Base-by-base conservation (phyloP, 768 basidiomycete genomes). In the Boletus vinaceobasis region DNA sequence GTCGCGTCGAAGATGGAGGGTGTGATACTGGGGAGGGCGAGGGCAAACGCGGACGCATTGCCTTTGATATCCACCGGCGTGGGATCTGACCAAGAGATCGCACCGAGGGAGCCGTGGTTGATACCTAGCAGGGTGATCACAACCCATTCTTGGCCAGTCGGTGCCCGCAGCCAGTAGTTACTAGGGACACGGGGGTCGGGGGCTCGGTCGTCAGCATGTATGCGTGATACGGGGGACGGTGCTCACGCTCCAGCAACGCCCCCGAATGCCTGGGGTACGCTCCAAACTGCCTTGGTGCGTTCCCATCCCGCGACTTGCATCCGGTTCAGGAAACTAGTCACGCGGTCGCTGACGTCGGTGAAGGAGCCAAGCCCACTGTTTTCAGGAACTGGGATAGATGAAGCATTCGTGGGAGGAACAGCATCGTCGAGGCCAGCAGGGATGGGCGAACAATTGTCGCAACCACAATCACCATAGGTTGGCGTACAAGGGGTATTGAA, bases 241-340 rank as follows among this genome's bases (percentile, higher is more conserved):
- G 69, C 75, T 64, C 44, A 77, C 73, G 66, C 63, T 26, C 63
- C 65, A 3, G 63, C 14, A 19, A 48, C 60, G 40, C 78, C 79
- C 35, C 87, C 87, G 58, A 91, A 91, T 1, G 79, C 88, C 67
- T 91, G 89, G 2, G 88, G 86, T 0, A 90, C 88, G 6, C 83
- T 81, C 90, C 90, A 92, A 4, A 89, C 76, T 2, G 83, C 76
- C 62, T 87, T 85, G 9, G 78, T 81, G 17, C 81, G 73, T 56
- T 84, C 84, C 83, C 87, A 86, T 4, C 85, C 86, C 43, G 83
- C 76, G 46, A 76, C 74, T 61, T 80, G 74, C 26, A 85, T 69
- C 11, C 87, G 76, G 43, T 82, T 71, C 31, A 70, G 67, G 70
- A 83, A 89, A 56, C 84, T 76, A 50, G 87, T 85, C 77, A 90